Evolutionary conservation across 371 early-diverging fungal genomes (phyloP), one percentile per base, ranked within the genome.

Genomic region (Entomophthora muscae): DNA sequence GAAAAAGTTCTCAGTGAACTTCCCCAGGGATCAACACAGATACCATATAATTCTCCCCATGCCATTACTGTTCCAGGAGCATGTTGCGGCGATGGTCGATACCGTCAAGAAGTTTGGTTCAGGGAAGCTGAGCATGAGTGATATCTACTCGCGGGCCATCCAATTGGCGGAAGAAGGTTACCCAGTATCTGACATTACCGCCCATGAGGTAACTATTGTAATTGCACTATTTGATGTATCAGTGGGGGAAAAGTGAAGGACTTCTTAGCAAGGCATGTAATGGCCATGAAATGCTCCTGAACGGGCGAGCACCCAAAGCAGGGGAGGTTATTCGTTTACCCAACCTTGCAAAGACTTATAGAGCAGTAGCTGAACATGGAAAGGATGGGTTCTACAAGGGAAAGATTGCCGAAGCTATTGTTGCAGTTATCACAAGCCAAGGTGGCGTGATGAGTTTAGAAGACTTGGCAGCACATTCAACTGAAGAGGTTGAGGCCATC

Each of bases 11-110:
- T 64, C 17, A 64, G 64, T 2, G 64, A 65, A 27, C 66, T 68
- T 64, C 76, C 75, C 0, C 61, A 70, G 32, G 62, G 61, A 1
- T 76, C 69, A n/a, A 51, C 57, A 3, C 52, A 65, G 17, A 68
- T 84, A 24, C 81, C 88, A 26, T 57, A 31, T 7, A 54, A 26
- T 58, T 80, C 77, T 55, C 71, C 78, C 24, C 77, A 84, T 67
- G 69, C 82, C 1, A 78, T 85, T 22, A 89, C 87, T 5, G 85
- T 93, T 10, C 95, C 93, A 3, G 90, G 91, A n/a, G 89, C 90
- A 26, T 82, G 87, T 2, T n/a, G 79, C 82, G 23, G 89, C 86
- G 1, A 84, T 90, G 82, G 76, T 79, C 7, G 85, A 89, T 61
- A 82, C 85, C 1, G 71, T 87, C 0, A 67, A 78, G 32, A 29